Evolutionary conservation across 768 basidiomycete genomes (phyloP), one percentile per base, ranked within the genome.

Genomic region (Boletus rubescentipes): DNA sequence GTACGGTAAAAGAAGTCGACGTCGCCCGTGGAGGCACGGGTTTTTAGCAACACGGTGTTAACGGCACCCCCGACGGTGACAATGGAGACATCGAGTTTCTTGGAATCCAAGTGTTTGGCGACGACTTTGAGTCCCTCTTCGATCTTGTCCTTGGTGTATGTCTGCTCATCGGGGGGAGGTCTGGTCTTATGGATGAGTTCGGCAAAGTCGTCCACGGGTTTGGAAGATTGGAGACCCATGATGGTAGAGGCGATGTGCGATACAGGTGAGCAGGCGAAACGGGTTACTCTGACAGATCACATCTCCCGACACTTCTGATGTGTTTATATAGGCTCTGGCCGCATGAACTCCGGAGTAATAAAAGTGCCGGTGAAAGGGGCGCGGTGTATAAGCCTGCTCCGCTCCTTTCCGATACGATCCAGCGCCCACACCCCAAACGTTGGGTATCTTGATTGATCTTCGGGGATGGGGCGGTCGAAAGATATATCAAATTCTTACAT

Each of bases 1-100:
- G 41, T 55, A 31, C 46, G 41, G 9, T 55, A 55, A 30, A 57
- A 57, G 53, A 55, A 57, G 31, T 57, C 55, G 35, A 57, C 53
- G 10, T 55, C 55, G 31, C 55, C 46, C 2, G 53, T 57, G 30
- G 55, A 38, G 20, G 53, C 53, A 26, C 53, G 55, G 31, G 36
- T 44, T 34, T 45, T 35, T 23, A 55, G 32, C 11, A 44, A 7
- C 42, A 57, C 46, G 5, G 53, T 57, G 46, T 55, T 57, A 10
- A 57, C 55, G 16, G 55, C 55, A 3, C 53, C 55, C 2, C 55
- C 55, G 20, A 55, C 46, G 21, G 54, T 14, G 37, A 49, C 53
- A 37, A 57, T 55, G 46, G 46, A 15, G 21, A 43, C 35, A 9
- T 57, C 7, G 39, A 46, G 55, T 4, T 15, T 7, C 21, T 56